Percentiles rank a stretch among this genome's conserved stretches.
phyloP scores from a whole-genome alignment of 257 asterid genomes.

The Scutellaria baicalensis region DNA sequence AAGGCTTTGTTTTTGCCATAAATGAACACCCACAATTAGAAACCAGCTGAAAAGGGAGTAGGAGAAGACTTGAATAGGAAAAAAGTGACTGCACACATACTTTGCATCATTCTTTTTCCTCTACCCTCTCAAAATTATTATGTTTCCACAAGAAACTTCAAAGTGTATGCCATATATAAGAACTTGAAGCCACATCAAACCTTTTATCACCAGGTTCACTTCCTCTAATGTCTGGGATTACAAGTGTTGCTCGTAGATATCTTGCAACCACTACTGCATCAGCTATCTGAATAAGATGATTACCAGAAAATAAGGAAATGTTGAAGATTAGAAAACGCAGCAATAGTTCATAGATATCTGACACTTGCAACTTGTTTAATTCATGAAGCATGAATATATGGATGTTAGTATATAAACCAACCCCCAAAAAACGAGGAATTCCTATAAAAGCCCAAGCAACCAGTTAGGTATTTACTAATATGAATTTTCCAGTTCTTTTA shows the following conservation, averaged over 20 bases:
- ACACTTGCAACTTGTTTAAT: neutral
- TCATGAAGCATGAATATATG: neutral
- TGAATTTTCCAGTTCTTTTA: neutral
- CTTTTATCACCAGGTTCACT: conserved; percentile 74
- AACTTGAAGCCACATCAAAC: conserved; percentile 36
- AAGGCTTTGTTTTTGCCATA: neutral
- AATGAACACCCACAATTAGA: neutral
- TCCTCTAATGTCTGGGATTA: conserved; percentile 93
- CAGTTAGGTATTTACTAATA: neutral
- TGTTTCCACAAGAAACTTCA: neutral
- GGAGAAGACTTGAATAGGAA: conserved; percentile 1
- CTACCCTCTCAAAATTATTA: neutral
- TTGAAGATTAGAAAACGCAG: conserved; percentile 8
- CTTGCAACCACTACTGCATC: conserved; percentile 95
- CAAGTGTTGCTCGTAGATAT: conserved; percentile 81
- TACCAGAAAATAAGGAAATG: conserved; percentile 4
- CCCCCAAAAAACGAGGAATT: neutral
- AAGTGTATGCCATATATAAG: conserved; percentile 5
- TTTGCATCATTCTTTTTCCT: neutral
- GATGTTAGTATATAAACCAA: neutral
- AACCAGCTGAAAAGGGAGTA: conserved; percentile 2
- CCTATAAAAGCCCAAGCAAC: neutral
- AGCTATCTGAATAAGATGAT: conserved; percentile 52
- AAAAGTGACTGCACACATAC: neutral
- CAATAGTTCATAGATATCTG: neutral